phyloP scores from a whole-genome alignment of 2,329 filamentous ascomycete genomes.

The Remersonia thermophila region DNA sequence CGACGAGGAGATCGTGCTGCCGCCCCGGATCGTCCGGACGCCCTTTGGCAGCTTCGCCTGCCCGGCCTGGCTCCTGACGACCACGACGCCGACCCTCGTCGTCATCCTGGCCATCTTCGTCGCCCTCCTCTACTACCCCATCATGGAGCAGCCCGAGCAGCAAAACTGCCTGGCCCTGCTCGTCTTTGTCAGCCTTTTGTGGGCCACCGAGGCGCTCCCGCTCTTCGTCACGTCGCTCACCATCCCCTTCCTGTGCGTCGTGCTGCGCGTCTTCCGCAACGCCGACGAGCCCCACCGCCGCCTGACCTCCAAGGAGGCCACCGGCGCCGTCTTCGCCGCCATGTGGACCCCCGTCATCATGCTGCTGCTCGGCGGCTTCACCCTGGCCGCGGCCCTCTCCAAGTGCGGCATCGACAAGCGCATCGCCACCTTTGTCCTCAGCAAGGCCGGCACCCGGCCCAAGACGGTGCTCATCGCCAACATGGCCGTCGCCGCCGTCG shows the following conservation, averaged over 20 bases:
- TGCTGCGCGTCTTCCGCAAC: constrained; percentile 71
- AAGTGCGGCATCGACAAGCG: constrained; percentile 98
- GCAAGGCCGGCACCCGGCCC: constrained; percentile 87
- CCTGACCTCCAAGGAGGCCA: constrained; percentile 68
- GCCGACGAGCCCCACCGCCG: constrained; percentile 56
- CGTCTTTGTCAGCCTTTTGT: constrained; percentile 83
- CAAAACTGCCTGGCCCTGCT: constrained; percentile 93
- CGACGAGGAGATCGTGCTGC: constrained; percentile 55
- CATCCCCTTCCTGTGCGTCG: constrained; percentile 84
- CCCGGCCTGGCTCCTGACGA: constrained; percentile 73
- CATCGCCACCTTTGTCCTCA: constrained; percentile 89
- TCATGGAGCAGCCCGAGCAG: constrained; percentile 79
- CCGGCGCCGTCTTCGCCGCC: constrained; percentile 73
- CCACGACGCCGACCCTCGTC: constrained; percentile 67
- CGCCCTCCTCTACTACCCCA: constrained; percentile 60
- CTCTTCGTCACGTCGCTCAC: constrained; percentile 91
- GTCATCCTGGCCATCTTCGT: constrained; percentile 61
- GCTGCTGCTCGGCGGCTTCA: constrained; percentile 91
- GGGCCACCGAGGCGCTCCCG: constrained; percentile 96
- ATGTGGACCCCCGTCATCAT: constrained; percentile 99
- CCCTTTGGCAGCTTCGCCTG: constrained; percentile 66
- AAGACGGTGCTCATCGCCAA: constrained; percentile 85
- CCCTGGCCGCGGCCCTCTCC: constrained; percentile 83
- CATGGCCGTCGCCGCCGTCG: constrained; percentile 96
- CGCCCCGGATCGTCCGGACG: constrained; percentile 59